A percentile compares a stretch with the other conserved stretches of the same genome.
Evolutionary conservation across 2,329 filamentous ascomycete genomes (phyloP).

Genomic region (Aspergillus flavus): DNA sequence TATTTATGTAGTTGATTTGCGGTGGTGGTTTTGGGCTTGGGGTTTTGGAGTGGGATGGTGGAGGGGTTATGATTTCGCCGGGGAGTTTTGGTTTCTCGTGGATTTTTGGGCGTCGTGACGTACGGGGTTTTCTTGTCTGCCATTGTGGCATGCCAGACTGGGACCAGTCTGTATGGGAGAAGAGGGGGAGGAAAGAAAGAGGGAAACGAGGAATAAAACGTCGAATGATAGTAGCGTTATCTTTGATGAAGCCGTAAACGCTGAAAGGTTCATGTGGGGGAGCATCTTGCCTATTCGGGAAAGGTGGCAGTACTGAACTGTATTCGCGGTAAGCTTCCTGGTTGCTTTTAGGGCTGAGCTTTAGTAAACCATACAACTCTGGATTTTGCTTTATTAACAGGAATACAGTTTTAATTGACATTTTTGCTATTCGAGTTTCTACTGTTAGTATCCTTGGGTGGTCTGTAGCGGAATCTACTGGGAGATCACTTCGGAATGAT

Average conservation of each 20-base stretch:
- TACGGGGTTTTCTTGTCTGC: neutral
- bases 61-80: neutral
- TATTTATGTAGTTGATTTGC: neutral
- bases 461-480: neutral
- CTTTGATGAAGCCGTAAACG: neutral
- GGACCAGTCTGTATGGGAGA: neutral
- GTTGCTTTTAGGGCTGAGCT: neutral
- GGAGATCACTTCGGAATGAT: neutral
- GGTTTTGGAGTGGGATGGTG: neutral
- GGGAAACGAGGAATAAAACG: neutral
- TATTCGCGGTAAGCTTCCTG: neutral
- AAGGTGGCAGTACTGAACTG: conserved; percentile 16
- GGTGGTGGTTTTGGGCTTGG: neutral
- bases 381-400: neutral
- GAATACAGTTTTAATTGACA: too few relatives aligned
- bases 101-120: conserved; percentile 1
- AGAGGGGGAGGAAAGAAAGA: neutral
- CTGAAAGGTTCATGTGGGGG: conserved; percentile 15
- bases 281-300: conserved; percentile 30
- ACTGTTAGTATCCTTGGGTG: neutral
- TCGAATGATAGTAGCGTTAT: neutral
- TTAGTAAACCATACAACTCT: neutral
- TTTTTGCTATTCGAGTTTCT: neutral
- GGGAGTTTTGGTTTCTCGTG: neutral
- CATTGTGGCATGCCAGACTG: neutral